Base-by-base conservation (phyloP, 805 yeast genomes). In the Candida ovalis region DNA sequence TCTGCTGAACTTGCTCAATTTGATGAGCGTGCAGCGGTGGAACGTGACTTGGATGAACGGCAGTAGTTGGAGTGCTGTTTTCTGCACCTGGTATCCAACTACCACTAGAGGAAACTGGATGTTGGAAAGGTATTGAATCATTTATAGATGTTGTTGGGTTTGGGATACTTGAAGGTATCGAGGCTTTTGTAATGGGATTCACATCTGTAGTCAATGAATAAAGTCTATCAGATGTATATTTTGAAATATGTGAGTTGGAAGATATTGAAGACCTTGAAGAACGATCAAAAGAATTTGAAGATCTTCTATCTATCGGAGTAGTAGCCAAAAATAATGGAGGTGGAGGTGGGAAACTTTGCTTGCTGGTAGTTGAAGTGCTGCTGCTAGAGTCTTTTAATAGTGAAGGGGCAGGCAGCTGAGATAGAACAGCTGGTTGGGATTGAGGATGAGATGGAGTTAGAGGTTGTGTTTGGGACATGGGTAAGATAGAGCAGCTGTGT, bases 1-100 rank as follows among this genome's bases (percentile, higher is more conserved):
- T 42, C 38, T 44, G 48, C 13, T 33, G 23, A 15, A 17, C 30
- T n/a, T 21, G 42, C 27, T 37, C 25, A 18, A 43, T 10, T 30
- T 43, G 46, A 17, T 19, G 35, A 30, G 35, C n/a, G 12, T 30
- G 35, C 6, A 10, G 35, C 15, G 9, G 35, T 30, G 35, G 35
- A 30, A 30, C 15, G 15, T 30, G 35, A 12, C 5, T 30, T 17
- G 7, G 12, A 5, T 6, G 35, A 30, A 30, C 15, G 4, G 15
- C 15, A 12, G 35, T 8, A 30, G 15, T 30, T 7, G 35, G 5
- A 5, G 35, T 10, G 35, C 35, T 15, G 15, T 8, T 15, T 15
- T 30, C 35, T 30, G 15, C n/a, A 12, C 17, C 15, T 12, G 35
- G 17, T 17, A 5, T 12, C 15, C 35, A 30, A 6, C 35, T 30